Evolutionary conservation across 257 asterid genomes (phyloP).

Genomic region (Salvia splendens): DNA sequence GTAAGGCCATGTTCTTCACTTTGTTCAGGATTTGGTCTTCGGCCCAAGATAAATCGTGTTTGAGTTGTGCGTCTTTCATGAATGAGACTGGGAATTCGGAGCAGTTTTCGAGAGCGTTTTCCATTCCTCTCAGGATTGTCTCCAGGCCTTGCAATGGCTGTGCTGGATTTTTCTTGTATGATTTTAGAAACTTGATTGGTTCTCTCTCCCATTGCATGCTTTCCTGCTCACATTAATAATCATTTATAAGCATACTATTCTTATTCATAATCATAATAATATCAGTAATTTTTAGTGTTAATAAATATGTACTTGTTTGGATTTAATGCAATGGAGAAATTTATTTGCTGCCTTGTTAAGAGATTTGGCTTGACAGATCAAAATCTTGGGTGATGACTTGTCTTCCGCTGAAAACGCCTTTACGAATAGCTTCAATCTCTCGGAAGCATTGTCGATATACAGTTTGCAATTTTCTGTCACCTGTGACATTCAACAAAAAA

Average conservation of each 20-base stretch:
- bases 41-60: constrained; percentile 30
- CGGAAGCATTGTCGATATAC: constrained; percentile 59
- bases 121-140: constrained; percentile 74
- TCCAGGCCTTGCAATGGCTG: constrained; percentile 49
- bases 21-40: constrained; percentile 47
- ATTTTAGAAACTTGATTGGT: constrained; percentile 50
- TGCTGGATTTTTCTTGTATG: constrained; percentile 55
- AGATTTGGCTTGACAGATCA: constrained; percentile 60
- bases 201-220: constrained; percentile 76
- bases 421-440: constrained; percentile 52
- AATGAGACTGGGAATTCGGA: constrained; percentile 43
- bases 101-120: constrained; percentile 50
- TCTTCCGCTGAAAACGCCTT: constrained; percentile 72
- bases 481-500: constrained; percentile 37
- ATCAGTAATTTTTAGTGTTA: no score
- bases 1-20: constrained; percentile 42
- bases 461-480: constrained; percentile 61
- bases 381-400: constrained; percentile 42
- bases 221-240: constrained; percentile 47
- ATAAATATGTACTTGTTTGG: constrained; percentile 61
- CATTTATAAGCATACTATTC: background rate
- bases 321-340: constrained; percentile 52
- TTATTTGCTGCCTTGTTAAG: constrained; percentile 50
- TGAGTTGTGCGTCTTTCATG: constrained; percentile 36
- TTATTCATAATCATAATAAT: background rate